Conservation (phyloP, 306 rosid species). For the Cicer arietinum region DNA sequence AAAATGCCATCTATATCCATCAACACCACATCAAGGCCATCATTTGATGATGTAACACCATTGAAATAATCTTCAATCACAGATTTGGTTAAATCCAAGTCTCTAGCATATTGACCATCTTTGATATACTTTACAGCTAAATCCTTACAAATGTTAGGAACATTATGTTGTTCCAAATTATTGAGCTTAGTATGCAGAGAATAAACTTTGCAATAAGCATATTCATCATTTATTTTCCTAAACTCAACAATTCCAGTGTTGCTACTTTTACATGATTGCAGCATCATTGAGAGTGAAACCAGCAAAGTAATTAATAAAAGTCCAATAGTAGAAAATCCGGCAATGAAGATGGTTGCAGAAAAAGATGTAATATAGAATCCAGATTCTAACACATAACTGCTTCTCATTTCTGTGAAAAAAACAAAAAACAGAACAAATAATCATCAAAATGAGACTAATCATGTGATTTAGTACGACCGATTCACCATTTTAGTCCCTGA, state of each 20-base stretch:
- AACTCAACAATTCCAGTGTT: slow-evolving; percentile 65
- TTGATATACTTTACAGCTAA: slow-evolving; percentile 56
- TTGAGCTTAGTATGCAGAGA: slow-evolving; percentile 70
- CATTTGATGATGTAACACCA: slow-evolving; percentile 44
- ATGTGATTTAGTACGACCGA: too few relatives aligned
- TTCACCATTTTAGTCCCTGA: too few relatives aligned
- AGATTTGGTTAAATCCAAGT: slow-evolving; percentile 61
- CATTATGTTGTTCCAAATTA: slow-evolving; percentile 54
- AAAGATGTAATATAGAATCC: slow-evolving; percentile 83
- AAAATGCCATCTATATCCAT: slow-evolving; percentile 75
- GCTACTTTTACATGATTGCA: slow-evolving; percentile 79
- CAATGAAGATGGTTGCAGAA: slow-evolving; percentile 67
- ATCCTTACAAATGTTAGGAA: slow-evolving; percentile 65
- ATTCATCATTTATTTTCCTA: slow-evolving; percentile 45
- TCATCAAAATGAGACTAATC: slow-evolving; percentile 31
- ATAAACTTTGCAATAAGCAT: slow-evolving; percentile 62
- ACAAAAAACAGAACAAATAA: slow-evolving; percentile 36
- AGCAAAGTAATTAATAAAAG: slow-evolving; percentile 67
- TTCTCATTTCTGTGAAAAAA: slow-evolving; percentile 62
- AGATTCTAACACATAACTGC: slow-evolving; percentile 66
- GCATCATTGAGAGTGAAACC: slow-evolving; percentile 71
- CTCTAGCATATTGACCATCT: slow-evolving; percentile 80
- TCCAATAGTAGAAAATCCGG: slow-evolving; percentile 63
- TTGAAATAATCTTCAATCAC: slow-evolving; percentile 64
- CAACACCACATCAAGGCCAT: slow-evolving; percentile 67